A percentile compares a stretch with the other conserved stretches of the same genome.
phyloP scores from a whole-genome alignment of 2,329 filamentous ascomycete genomes.

The Blastomyces emzantsi region DNA sequence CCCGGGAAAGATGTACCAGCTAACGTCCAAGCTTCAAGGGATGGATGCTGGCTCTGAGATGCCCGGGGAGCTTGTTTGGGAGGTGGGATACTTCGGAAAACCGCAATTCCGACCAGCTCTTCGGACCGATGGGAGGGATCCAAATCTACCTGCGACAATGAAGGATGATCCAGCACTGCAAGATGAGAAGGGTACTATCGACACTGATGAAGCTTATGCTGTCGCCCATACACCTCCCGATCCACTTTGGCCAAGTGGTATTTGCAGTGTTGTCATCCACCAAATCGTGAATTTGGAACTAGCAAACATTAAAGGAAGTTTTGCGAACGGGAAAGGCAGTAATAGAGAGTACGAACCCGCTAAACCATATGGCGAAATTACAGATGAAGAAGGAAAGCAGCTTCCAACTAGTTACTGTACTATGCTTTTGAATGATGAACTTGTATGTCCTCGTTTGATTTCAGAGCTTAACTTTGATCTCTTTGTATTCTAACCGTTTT shows the following conservation, averaged over 20 bases:
- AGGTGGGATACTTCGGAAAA: conserved; percentile 91
- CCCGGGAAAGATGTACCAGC: conserved; percentile 84
- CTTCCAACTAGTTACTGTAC: conserved; percentile 92
- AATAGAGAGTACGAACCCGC: conserved; percentile 85
- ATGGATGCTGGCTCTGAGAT: conserved; percentile 77
- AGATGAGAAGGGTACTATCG: conserved; percentile 73
- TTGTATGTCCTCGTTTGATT: conserved; percentile 29
- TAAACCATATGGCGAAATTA: conserved; percentile 72
- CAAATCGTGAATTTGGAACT: conserved; percentile 93
- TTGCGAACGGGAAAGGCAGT: conserved; percentile 58
- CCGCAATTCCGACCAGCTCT: conserved; percentile 77
- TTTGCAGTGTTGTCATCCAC: conserved; percentile 78
- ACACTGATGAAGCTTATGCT: conserved; percentile 67
- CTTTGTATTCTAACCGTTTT: conserved; percentile 7
- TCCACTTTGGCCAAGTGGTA: conserved; percentile 88
- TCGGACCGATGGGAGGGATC: conserved; percentile 77
- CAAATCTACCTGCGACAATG: conserved; percentile 63
- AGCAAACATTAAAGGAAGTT: conserved; percentile 78
- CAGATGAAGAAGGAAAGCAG: conserved; percentile 69
- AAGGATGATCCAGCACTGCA: conserved; percentile 68
- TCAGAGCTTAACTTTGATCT: neutral
- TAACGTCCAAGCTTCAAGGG: conserved; percentile 72
- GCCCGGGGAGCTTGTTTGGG: conserved; percentile 92
- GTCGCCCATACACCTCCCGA: conserved; percentile 86
- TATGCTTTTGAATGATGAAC: conserved; percentile 77